These are phyloP conservation scores for Podospora pseudopauciseta DNA, from an alignment of 495 filamentous ascomycete species.

Conservation along the genomic window DNA sequence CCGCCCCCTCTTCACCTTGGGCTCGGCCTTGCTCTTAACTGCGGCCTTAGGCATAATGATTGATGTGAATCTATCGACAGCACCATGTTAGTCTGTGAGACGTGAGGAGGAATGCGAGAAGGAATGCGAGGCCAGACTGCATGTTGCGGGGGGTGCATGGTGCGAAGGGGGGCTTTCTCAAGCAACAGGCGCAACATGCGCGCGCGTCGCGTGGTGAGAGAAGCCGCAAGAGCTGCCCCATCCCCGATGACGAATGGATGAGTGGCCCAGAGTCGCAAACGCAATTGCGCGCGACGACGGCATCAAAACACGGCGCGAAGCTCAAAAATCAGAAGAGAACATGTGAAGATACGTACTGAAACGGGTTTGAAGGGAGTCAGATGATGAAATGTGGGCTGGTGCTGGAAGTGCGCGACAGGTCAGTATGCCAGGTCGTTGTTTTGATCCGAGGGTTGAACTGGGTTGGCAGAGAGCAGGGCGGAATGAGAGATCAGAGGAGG, in stretches of 20 bases:
- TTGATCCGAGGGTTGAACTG: constrained; percentile 11
- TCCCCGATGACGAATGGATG: not conserved
- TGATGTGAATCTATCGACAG: constrained; percentile 16
- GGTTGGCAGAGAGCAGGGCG: constrained; percentile 12
- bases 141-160: not conserved
- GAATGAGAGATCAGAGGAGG: not conserved
- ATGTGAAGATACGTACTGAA: constrained; percentile 33
- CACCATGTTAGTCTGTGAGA: not conserved
- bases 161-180: constrained; percentile 7
- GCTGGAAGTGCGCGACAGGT: constrained; percentile 9
- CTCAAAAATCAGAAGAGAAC: constrained; percentile 25
- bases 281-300: not conserved
- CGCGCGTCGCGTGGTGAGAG: not conserved
- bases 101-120: not conserved
- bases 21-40: constrained; percentile 42
- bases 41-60: constrained; percentile 47
- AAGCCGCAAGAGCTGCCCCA: not conserved
- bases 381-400: constrained; percentile 23
- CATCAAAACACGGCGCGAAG: constrained; percentile 22
- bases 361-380: not conserved
- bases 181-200: constrained; percentile 8
- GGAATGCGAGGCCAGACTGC: not conserved
- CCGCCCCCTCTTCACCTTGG: constrained; percentile 43
- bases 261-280: not conserved
- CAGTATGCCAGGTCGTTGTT: constrained; percentile 10